Conservation (phyloP, 1,284 basidiomycete genomes). For the Puccinia triticina region DNA sequence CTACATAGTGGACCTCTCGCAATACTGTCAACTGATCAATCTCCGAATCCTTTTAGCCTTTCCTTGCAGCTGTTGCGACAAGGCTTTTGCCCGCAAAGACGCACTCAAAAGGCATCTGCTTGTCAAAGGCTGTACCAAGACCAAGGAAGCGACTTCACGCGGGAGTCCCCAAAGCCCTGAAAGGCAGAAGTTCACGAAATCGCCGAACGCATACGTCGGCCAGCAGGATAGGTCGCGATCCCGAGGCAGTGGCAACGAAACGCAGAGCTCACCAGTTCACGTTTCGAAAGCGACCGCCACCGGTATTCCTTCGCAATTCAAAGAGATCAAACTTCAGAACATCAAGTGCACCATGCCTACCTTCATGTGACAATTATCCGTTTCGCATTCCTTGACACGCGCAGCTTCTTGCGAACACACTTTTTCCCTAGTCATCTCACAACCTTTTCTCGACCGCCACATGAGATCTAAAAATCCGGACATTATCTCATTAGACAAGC, state of each 20-base stretch:
- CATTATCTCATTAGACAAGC: too few species aligned
- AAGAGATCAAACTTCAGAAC: constrained; percentile 13
- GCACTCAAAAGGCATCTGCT: constrained; percentile 32
- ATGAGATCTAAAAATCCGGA: too few species aligned
- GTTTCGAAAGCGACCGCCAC: not conserved
- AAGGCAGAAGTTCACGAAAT: not conserved
- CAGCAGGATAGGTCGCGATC: not conserved
- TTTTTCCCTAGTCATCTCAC: too few species aligned
- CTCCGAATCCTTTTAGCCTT: not conserved
- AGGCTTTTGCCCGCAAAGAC: constrained; percentile 40
- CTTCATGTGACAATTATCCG: not conserved
- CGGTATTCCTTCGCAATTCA: not conserved
- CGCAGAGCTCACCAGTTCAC: not conserved
- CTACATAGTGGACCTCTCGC: not conserved
- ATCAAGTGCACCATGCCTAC: not conserved
- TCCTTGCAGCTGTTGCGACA: constrained; percentile 32
- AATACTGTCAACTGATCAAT: not conserved
- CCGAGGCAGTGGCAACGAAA: not conserved
- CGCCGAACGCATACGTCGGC: not conserved
- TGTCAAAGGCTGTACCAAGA: constrained; percentile 18
- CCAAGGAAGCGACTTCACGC: not conserved
- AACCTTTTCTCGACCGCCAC: too few species aligned
- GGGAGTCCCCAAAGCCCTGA: not conserved
- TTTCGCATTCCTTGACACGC: too few species aligned
- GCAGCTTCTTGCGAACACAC: too few species aligned